Conservation (phyloP, 176 grass and related monocot species). For the Musa acuminata region DNA sequence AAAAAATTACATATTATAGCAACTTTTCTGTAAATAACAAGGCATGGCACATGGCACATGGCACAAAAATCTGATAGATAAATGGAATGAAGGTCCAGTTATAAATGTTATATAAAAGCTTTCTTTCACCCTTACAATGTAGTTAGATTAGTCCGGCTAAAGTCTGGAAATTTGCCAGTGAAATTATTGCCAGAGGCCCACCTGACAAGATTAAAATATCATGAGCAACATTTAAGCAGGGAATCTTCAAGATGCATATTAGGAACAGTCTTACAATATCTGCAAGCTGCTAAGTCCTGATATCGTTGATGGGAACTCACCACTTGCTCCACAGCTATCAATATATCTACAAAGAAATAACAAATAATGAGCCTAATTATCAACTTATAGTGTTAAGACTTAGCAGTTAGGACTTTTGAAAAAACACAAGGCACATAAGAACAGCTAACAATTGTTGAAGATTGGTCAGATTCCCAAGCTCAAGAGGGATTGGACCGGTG, state of each 20-base stretch:
- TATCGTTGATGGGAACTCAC: slow-evolving; percentile 43
- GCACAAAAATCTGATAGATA: too few relatives aligned
- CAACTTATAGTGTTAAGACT: neutral
- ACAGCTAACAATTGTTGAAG: slow-evolving; percentile 42
- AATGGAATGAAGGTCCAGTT: too few relatives aligned
- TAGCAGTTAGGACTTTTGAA: too few relatives aligned
- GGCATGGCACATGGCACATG: too few relatives aligned
- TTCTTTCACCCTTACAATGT: slow-evolving; percentile 30
- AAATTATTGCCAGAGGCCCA: slow-evolving; percentile 64
- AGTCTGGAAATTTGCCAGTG: slow-evolving; percentile 61
- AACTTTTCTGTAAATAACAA: too few relatives aligned
- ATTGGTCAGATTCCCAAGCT: slow-evolving; percentile 47
- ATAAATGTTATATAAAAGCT: too few relatives aligned
- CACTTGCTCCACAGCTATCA: slow-evolving; percentile 53
- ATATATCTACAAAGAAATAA: slow-evolving; percentile 40
- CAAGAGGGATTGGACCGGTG: slow-evolving; percentile 46
- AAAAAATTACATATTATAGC: too few relatives aligned
- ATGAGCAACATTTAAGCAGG: neutral
- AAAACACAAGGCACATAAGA: neutral
- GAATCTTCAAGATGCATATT: neutral
- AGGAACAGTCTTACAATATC: slow-evolving; percentile 21
- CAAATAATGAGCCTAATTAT: neutral
- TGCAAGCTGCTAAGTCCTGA: slow-evolving; percentile 46
- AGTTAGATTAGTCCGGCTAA: slow-evolving; percentile 37
- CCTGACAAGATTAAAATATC: slow-evolving; percentile 24